A percentile compares a stretch with the other conserved stretches of the same genome.
These are phyloP conservation scores for Ogataea trehalophila DNA, from an alignment of 805 yeast genomes.

Conservation along the genomic window DNA sequence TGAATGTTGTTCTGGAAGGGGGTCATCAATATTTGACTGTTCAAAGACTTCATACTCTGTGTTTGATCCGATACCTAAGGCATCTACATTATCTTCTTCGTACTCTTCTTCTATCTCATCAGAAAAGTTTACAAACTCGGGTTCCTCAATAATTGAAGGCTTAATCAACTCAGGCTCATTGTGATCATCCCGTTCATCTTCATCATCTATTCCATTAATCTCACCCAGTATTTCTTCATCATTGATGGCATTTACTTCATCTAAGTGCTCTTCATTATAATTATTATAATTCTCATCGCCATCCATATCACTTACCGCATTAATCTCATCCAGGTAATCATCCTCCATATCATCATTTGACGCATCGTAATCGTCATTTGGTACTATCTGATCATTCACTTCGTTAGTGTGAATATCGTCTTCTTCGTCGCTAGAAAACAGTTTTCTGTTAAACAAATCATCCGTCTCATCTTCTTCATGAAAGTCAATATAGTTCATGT, in stretches of 20 bases:
- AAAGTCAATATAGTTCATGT: conserved; percentile 29
- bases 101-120: conserved; percentile 4
- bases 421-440: conserved; percentile 31
- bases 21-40: neutral
- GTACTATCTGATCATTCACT: neutral
- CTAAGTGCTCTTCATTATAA: neutral
- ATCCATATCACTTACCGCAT: neutral
- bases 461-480: conserved; percentile 35
- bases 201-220: conserved; percentile 1
- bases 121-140: neutral
- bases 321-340: neutral
- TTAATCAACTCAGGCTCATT: no score
- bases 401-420: conserved; percentile 48
- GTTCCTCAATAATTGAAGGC: neutral
- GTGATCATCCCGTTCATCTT: neutral
- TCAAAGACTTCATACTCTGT: neutral
- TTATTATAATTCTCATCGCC: neutral
- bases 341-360: conserved; percentile 2
- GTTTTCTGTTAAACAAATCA: conserved; percentile 32
- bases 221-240: conserved; percentile 9
- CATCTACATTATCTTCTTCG: neutral
- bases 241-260: conserved; percentile 9
- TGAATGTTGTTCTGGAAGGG: neutral
- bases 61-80: no score
- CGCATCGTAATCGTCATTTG: conserved; percentile 1